These are phyloP conservation scores for Avena sativa DNA, from an alignment of 176 grass and related monocot genomes.

Conservation along the genomic window DNA sequence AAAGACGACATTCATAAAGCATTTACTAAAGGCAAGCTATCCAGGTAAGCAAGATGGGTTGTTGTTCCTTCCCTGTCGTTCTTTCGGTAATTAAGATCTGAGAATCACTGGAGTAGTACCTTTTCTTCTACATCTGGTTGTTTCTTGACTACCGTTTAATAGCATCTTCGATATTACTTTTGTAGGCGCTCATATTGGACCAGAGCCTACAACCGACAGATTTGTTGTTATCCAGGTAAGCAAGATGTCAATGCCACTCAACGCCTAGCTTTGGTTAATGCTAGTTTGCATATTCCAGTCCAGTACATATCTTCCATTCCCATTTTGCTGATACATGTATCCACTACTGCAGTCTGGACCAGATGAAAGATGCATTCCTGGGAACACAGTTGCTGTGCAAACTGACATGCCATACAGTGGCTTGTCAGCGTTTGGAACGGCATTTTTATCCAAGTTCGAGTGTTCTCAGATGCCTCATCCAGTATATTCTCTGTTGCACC, in stretches of 20 bases:
- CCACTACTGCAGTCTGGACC: slow-evolving; percentile 64
- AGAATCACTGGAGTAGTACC: background rate
- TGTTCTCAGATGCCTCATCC: slow-evolving; percentile 91
- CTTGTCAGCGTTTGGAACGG: slow-evolving; percentile 71
- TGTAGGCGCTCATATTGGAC: slow-evolving; percentile 88
- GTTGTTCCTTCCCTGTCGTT: background rate
- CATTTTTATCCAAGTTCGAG: slow-evolving; percentile 88
- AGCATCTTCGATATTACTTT: background rate
- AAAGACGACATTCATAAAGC: slow-evolving; percentile 98
- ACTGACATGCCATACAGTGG: slow-evolving; percentile 91
- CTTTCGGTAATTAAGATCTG: background rate
- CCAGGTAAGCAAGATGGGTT: slow-evolving; percentile 58
- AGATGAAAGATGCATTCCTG: slow-evolving; percentile 85
- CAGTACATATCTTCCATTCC: background rate
- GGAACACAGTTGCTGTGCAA: slow-evolving; percentile 85
- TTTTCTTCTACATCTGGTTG: background rate
- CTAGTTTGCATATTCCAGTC: background rate
- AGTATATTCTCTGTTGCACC: slow-evolving; percentile 39
- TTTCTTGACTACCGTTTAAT: background rate
- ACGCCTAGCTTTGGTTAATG: background rate
- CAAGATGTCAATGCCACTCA: background rate
- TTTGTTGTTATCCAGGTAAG: slow-evolving; percentile 85
- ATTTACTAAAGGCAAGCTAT: slow-evolving; percentile 82
- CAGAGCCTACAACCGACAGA: slow-evolving; percentile 92
- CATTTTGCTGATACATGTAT: background rate